Evolutionary conservation across 495 filamentous ascomycete species (phyloP), one percentile per base, ranked within the genome.

Genomic region (Penicillium silybi): DNA sequence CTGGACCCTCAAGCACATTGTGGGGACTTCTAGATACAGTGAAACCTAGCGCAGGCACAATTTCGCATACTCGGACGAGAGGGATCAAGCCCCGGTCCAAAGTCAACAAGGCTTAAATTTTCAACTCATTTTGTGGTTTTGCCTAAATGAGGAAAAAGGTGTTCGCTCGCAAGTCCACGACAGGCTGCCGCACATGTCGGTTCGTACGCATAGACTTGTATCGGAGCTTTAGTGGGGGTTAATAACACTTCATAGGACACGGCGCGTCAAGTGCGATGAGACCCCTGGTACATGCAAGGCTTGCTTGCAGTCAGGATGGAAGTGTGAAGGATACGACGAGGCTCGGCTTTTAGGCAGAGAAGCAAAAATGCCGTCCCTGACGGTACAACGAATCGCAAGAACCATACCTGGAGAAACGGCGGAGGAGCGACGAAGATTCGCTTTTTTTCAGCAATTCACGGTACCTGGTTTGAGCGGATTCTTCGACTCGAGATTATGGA

Each of bases 401-500:
- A 5, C 16, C 13, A 8, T 39, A 1, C 46, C 53, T 0, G 50
- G 46, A 8, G 34, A 19, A 5, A 47, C 20, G 18, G 29, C 50
- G 0, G 62, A 65, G 27, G 58, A 65, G 20, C 37, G 49, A 16
- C 37, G 62, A 37, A 44, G 45, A 13, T 58, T 61, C 27, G 45
- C 52, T 49, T 76, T 69, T 63, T 82, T 80, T 51, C 66, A 58
- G 16, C 44, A 42, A 13, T 67, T 69, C 23, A 80, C 72, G 5
- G 52, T 56, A 3, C 53, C 56, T 13, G 77, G 76, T 27, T 49
- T 83, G 13, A 71, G 70, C 8, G 74, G 76, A 5, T 61, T 60
- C 23, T 80, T 78, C 51, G 58, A 54, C 41, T 73, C 68, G 4
- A 53, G 45, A 0, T 74, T 81, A 34, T 83, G 80, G 80, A 61